Evolutionary conservation across 345 rosid species (phyloP).

Genomic region (Laguncularia racemosa): DNA sequence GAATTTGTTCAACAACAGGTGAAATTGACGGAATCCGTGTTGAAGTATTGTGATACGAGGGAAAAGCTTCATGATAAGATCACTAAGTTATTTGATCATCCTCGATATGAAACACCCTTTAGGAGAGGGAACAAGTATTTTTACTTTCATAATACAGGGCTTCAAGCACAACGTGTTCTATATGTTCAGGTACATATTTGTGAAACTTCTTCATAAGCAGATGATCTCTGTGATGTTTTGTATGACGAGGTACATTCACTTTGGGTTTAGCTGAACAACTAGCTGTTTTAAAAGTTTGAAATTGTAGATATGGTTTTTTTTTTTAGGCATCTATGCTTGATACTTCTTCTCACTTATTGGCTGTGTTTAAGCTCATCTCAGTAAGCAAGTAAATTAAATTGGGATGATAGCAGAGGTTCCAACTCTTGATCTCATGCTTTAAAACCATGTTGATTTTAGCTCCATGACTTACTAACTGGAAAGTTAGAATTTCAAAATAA

Average conservation of each 20-base stretch:
- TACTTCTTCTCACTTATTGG: too few relatives aligned
- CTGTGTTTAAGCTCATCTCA: too few relatives aligned
- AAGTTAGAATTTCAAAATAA: too few relatives aligned
- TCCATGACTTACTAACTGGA: too few relatives aligned
- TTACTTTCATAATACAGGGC: conserved; percentile 82
- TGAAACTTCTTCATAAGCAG: background rate
- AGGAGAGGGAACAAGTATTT: conserved; percentile 62
- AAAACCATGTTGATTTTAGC: too few relatives aligned
- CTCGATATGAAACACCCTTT: conserved; percentile 67
- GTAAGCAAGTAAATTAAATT: too few relatives aligned
- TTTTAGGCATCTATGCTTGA: too few relatives aligned
- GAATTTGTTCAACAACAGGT: conserved; percentile 73
- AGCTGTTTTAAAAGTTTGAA: too few relatives aligned
- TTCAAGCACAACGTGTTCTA: conserved; percentile 76
- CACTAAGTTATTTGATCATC: conserved; percentile 66
- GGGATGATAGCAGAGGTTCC: too few relatives aligned
- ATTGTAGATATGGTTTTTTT: too few relatives aligned
- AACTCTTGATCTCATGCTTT: too few relatives aligned
- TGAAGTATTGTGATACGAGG: conserved; percentile 47
- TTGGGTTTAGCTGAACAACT: too few relatives aligned
- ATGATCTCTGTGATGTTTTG: background rate
- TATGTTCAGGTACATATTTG: conserved; percentile 46
- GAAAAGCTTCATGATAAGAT: conserved; percentile 54
- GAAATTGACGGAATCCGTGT: conserved; percentile 49
- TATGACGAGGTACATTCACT: background rate